These are phyloP conservation scores for Eucalyptus globulus DNA, from an alignment of 345 rosid species.

Conservation along the genomic window DNA sequence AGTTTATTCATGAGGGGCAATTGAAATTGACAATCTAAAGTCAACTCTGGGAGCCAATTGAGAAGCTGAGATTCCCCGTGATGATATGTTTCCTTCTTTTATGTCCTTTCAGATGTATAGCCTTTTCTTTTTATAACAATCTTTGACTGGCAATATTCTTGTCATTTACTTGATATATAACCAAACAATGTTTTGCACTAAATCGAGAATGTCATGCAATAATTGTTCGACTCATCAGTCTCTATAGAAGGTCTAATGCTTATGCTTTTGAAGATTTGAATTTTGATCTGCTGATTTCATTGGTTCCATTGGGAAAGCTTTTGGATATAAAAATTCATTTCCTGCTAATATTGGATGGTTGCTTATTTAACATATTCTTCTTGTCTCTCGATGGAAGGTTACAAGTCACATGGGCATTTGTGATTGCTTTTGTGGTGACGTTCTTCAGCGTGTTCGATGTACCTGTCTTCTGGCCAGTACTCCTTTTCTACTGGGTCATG, in stretches of 20 bases:
- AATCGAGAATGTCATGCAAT: not conserved
- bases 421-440: constrained; percentile 66
- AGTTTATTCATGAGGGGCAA: not conserved
- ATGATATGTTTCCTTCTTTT: not conserved
- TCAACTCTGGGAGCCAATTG: not conserved
- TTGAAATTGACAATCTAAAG: not conserved
- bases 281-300: not conserved
- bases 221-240: not conserved
- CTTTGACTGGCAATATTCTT: not conserved
- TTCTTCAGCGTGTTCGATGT: constrained; percentile 72
- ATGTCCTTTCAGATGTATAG: not conserved
- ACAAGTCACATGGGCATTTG: constrained; percentile 59
- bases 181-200: not conserved
- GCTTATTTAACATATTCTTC: not conserved
- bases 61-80: not conserved
- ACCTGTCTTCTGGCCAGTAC: constrained; percentile 98
- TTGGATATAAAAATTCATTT: not conserved
- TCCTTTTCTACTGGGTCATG: constrained; percentile 84
- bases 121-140: not conserved
- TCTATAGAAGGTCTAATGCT: not conserved
- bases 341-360: not conserved
- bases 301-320: not conserved
- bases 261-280: not conserved
- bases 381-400: constrained; percentile 23
- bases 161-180: not conserved